phyloP scores from a whole-genome alignment of 805 yeast genomes.

The Cyberlindnera nakhonratchasimensis region DNA sequence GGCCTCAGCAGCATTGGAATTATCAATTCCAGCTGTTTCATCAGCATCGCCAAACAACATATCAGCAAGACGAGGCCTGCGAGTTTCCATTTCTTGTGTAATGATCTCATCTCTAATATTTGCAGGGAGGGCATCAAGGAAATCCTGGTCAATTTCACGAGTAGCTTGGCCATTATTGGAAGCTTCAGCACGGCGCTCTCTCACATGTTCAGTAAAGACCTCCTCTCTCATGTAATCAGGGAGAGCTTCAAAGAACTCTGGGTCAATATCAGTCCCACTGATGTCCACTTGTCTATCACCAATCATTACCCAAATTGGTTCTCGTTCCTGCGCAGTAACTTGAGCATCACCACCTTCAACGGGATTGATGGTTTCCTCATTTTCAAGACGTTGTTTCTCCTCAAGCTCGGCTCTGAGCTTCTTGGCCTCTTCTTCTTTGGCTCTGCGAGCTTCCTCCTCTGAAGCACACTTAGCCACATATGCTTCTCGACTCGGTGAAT shows the following conservation, averaged over 20 bases:
- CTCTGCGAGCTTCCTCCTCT: conserved; percentile 12
- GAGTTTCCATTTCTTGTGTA: conserved; percentile 41
- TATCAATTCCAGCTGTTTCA: conserved; percentile 1
- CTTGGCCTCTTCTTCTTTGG: conserved; percentile 28
- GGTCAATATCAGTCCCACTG: conserved; percentile 87
- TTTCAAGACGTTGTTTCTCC: conserved; percentile 25
- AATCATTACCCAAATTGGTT: conserved; percentile 66
- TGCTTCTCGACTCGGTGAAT: conserved; percentile 44
- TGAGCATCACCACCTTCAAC: conserved; percentile 18
- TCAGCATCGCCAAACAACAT: conserved; percentile 11
- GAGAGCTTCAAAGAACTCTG: conserved; percentile 81
- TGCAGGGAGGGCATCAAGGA: conserved; percentile 76
- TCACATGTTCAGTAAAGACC: conserved; percentile 78
- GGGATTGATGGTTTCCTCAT: conserved; percentile 19
- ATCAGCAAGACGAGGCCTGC: conserved; percentile 38
- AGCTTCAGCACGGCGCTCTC: conserved; percentile 67
- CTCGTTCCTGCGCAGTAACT: conserved; percentile 25
- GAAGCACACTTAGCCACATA: conserved; percentile 23
- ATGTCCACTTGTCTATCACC: conserved; percentile 81
- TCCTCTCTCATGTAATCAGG: conserved; percentile 94
- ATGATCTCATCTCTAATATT: conserved; percentile 57
- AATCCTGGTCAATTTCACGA: conserved; percentile 75
- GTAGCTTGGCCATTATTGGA: conserved; percentile 40
- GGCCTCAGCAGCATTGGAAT: conserved; percentile 8
- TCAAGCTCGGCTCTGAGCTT: conserved; percentile 29